Conservation (phyloP, 495 filamentous ascomycete genomes). For the Hypoxylon fuscum region DNA sequence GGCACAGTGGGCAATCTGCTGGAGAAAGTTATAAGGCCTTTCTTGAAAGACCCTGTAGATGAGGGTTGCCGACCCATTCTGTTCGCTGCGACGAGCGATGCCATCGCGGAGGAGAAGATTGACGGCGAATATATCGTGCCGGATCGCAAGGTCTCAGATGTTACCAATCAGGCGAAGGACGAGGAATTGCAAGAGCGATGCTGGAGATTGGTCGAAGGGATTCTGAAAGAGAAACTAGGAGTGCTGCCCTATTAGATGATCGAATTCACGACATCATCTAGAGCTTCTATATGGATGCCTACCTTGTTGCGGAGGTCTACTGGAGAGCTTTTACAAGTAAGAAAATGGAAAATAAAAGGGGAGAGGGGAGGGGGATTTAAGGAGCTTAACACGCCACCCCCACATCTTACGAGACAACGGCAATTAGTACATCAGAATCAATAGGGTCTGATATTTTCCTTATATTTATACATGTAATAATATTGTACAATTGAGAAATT, state of each 20-base stretch:
- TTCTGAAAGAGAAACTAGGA: constrained; percentile 49
- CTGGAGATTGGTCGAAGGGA: constrained; percentile 52
- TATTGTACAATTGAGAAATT: too few species aligned
- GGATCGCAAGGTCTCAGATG: constrained; percentile 57
- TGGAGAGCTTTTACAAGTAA: too few species aligned
- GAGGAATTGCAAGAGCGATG: constrained; percentile 49
- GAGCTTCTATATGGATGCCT: too few species aligned
- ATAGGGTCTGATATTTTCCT: too few species aligned
- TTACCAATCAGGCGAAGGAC: constrained; percentile 50
- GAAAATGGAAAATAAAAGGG: too few species aligned
- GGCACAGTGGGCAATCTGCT: constrained; percentile 53
- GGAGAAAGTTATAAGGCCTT: constrained; percentile 49
- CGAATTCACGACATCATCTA: background rate
- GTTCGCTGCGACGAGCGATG: constrained; percentile 58
- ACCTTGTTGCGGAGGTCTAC: too few species aligned
- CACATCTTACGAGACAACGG: too few species aligned
- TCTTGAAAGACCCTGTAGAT: constrained; percentile 62
- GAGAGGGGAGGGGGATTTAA: too few species aligned
- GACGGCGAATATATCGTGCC: constrained; percentile 64
- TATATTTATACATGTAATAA: too few species aligned
- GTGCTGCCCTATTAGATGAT: constrained; percentile 1
- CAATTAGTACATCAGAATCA: too few species aligned
- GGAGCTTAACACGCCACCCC: too few species aligned
- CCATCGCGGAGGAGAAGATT: constrained; percentile 55
- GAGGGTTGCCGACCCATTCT: constrained; percentile 58